Percentiles rank a stretch among this genome's conserved stretches.
These are phyloP conservation scores for Osmanthus fragrans DNA, from an alignment of 257 asterid genomes.

Conservation along the genomic window DNA sequence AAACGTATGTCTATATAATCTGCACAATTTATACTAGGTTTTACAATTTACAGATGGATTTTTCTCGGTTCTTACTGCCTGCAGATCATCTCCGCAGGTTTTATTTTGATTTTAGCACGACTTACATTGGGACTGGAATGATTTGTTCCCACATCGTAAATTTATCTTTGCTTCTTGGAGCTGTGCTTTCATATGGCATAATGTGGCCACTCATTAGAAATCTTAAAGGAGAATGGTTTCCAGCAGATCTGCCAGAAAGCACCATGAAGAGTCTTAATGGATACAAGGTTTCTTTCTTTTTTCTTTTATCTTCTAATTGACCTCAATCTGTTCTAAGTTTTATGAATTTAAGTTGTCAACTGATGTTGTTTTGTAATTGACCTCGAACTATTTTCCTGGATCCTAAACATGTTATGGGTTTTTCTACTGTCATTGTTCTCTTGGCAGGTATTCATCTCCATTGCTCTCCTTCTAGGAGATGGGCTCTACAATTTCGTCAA, in stretches of 20 bases:
- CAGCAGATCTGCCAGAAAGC: constrained; percentile 58
- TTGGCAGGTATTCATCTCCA: constrained; percentile 72
- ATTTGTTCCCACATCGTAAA: constrained; percentile 87
- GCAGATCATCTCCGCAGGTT: constrained; percentile 44
- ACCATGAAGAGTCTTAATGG: constrained; percentile 87
- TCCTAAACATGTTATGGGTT: neutral
- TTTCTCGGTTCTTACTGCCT: neutral
- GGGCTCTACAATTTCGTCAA: constrained; percentile 79
- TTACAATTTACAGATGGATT: neutral
- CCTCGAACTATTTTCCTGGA: neutral
- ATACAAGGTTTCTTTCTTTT: constrained; percentile 56
- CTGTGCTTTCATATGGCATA: constrained; percentile 78
- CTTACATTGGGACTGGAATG: constrained; percentile 96
- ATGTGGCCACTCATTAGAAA: constrained; percentile 79
- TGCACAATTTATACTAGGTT: neutral
- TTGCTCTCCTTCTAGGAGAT: constrained; percentile 84
- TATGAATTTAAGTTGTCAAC: too few relatives aligned
- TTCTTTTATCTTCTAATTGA: neutral
- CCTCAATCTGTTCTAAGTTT: too few relatives aligned
- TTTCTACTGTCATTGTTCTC: neutral
- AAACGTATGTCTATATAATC: constrained; percentile 53
- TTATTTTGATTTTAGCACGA: constrained; percentile 84
- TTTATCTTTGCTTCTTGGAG: constrained; percentile 80
- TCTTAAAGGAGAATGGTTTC: constrained; percentile 78
- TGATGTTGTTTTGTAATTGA: neutral